These are phyloP conservation scores for Colletotrichum noveboracense DNA, from an alignment of 2,329 filamentous ascomycete species.

Conservation along the genomic window DNA sequence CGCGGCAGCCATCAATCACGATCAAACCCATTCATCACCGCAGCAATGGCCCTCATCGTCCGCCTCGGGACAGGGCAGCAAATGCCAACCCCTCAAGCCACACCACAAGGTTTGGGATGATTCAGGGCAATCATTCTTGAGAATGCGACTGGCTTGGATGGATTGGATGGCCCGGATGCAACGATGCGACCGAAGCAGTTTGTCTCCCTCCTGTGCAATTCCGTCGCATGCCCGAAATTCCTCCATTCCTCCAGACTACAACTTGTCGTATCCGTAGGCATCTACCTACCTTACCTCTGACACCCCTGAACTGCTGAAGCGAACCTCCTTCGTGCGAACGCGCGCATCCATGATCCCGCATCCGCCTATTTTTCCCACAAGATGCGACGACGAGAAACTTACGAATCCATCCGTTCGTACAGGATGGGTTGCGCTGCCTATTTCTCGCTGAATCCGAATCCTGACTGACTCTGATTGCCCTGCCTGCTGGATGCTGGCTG, in stretches of 20 bases:
- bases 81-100: neutral
- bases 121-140: conserved; percentile 9
- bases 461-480: neutral
- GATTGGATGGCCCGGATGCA: conserved; percentile 14
- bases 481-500: neutral
- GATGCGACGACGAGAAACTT: conserved; percentile 3
- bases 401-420: neutral
- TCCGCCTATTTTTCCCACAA: neutral
- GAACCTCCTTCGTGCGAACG: neutral
- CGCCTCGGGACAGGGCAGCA: neutral
- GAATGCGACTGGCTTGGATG: conserved; percentile 15
- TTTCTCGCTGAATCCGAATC: neutral
- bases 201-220: neutral
- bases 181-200: conserved; percentile 6
- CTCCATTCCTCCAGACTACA: conserved; percentile 8
- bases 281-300: neutral
- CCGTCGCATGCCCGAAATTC: conserved; percentile 13
- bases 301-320: neutral
- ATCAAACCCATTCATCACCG: neutral
- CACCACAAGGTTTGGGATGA: conserved; percentile 6
- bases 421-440: neutral
- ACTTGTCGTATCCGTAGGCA: neutral
- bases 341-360: neutral
- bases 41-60: neutral
- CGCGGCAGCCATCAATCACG: neutral